A percentile compares a stretch with the other conserved stretches of the same genome.
phyloP scores from a whole-genome alignment of 441 rosid species.

The Populus trichocarpa region DNA sequence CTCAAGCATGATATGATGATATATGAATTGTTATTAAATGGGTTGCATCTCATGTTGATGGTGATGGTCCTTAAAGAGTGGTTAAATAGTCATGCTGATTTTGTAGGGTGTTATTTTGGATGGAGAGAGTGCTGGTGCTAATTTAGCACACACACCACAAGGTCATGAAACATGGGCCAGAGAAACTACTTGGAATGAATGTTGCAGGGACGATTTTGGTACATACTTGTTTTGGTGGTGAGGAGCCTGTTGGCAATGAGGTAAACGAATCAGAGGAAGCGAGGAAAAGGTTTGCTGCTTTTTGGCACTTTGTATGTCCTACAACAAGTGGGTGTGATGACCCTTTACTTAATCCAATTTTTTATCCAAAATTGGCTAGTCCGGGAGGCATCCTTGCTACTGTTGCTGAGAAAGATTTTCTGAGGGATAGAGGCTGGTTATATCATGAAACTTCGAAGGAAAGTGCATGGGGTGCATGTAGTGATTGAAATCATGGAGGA shows the following conservation, averaged over 20 bases:
- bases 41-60: constrained; percentile 25
- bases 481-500: constrained; percentile 22
- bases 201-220: constrained; percentile 25
- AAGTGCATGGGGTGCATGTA: constrained; percentile 28
- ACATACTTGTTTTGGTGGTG: constrained; percentile 44
- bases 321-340: constrained; percentile 33
- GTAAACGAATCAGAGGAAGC: constrained; percentile 11
- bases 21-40: constrained; percentile 28
- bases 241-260: constrained; percentile 34
- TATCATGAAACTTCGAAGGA: constrained; percentile 24
- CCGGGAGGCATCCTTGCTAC: constrained; percentile 17
- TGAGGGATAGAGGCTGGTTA: constrained; percentile 27
- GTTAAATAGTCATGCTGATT: constrained; percentile 35
- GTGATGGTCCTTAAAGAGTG: constrained; percentile 26
- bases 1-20: constrained; percentile 21
- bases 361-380: too few species aligned
- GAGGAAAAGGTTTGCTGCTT: constrained; percentile 16
- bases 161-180: constrained; percentile 21
- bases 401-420: constrained; percentile 33
- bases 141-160: constrained; percentile 28
- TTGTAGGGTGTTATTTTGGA: constrained; percentile 20
- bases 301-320: constrained; percentile 32
- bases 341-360: constrained; percentile 27
- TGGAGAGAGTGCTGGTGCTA: constrained; percentile 43
- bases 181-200: constrained; percentile 1